phyloP scores from a whole-genome alignment of 2,329 filamentous ascomycete genomes.

The Diaporthe ampelina region DNA sequence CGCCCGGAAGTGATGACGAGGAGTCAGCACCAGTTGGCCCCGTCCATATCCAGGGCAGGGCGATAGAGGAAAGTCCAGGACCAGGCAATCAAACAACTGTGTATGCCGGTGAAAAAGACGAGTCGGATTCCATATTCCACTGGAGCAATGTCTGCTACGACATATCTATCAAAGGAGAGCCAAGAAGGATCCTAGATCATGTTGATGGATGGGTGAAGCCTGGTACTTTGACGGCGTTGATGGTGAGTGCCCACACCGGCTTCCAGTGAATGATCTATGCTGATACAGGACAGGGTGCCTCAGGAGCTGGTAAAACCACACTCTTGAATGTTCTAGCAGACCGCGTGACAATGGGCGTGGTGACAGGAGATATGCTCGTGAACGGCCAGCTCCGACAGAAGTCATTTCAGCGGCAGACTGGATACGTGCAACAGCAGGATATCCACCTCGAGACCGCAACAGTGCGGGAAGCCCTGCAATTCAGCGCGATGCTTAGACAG shows the following conservation, averaged over 20 bases:
- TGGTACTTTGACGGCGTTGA: slow-evolving; percentile 40
- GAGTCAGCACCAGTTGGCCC: slow-evolving; percentile 64
- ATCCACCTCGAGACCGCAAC: slow-evolving; percentile 75
- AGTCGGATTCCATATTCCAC: slow-evolving; percentile 36
- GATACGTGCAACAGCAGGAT: slow-evolving; percentile 79
- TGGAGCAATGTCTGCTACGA: slow-evolving; percentile 42
- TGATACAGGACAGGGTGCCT: slow-evolving; percentile 60
- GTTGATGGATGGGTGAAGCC: slow-evolving; percentile 43
- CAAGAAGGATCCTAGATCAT: slow-evolving; percentile 38
- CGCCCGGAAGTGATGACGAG: slow-evolving; percentile 73
- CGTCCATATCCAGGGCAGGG: slow-evolving; percentile 59
- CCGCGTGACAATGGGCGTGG: slow-evolving; percentile 79
- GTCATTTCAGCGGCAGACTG: slow-evolving; percentile 78
- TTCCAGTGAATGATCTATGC: neutral
- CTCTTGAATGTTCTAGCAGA: slow-evolving; percentile 78
- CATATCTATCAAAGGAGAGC: slow-evolving; percentile 40
- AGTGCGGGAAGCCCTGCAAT: slow-evolving; percentile 75
- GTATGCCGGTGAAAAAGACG: neutral
- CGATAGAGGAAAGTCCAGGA: slow-evolving; percentile 51
- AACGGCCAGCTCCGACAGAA: slow-evolving; percentile 73
- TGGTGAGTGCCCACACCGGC: slow-evolving; percentile 39
- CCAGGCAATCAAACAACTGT: slow-evolving; percentile 27
- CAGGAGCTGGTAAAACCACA: slow-evolving; percentile 80
- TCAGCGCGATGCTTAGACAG: slow-evolving; percentile 75
- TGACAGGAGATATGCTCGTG: slow-evolving; percentile 77